A percentile compares a stretch with the other conserved stretches of the same genome.
Evolutionary conservation across 1,284 basidiomycete species (phyloP).

Genomic region (Neolentinus lepideus): DNA sequence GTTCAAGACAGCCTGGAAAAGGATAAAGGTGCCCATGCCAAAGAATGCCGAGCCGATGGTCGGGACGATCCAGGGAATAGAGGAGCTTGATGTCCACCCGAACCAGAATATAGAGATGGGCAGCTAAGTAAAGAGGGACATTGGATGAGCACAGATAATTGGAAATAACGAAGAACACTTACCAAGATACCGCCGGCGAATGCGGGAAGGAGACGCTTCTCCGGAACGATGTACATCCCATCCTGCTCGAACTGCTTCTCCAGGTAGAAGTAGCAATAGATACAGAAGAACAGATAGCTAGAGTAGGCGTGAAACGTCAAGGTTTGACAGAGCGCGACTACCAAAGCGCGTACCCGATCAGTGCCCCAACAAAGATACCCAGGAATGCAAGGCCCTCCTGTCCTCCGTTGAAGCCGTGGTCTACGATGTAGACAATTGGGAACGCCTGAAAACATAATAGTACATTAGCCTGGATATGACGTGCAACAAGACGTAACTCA

Average conservation of each 20-base stretch:
- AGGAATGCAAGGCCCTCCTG: slow-evolving; percentile 39
- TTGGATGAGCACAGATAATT: neutral
- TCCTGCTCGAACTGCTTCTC: slow-evolving; percentile 21
- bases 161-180: slow-evolving; percentile 4
- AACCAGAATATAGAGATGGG: slow-evolving; percentile 26
- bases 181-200: slow-evolving; percentile 29
- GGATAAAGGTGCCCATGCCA: slow-evolving; percentile 20
- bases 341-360: slow-evolving; percentile 30
- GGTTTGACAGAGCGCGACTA: neutral
- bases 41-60: slow-evolving; percentile 18
- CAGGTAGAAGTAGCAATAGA: slow-evolving; percentile 13
- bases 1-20: slow-evolving; percentile 25
- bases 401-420: slow-evolving; percentile 29
- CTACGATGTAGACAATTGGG: slow-evolving; percentile 24
- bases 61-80: slow-evolving; percentile 16
- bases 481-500: neutral
- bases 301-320: neutral
- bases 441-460: slow-evolving; percentile 9
- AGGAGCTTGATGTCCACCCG: slow-evolving; percentile 29
- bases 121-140: neutral
- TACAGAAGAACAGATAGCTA: neutral
- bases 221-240: slow-evolving; percentile 24
- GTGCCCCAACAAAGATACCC: neutral
- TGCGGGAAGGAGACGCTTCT: slow-evolving; percentile 35
- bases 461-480: neutral